Evolutionary conservation across 352 stramenopile genomes (phyloP).

Genomic region (Globisporangium acanthophoron): DNA sequence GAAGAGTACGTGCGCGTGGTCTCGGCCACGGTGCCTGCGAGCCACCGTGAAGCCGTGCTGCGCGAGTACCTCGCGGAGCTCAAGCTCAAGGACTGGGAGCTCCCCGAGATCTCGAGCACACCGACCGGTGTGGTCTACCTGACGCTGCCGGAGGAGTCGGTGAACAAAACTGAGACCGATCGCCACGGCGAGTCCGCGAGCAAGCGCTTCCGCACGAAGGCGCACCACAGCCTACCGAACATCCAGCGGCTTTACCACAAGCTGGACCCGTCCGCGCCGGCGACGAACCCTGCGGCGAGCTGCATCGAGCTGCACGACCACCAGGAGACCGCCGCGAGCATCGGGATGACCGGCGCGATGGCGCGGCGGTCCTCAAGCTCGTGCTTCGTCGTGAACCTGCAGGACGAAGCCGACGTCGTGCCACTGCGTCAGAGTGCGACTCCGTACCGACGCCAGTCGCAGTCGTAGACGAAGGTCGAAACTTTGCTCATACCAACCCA

Average conservation of each 20-base stretch:
- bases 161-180: conserved; percentile 2
- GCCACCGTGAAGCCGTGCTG: conserved; percentile 12
- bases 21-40: conserved; percentile 8
- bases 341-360: neutral
- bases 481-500: neutral
- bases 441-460: conserved; percentile 10
- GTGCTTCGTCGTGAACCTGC: conserved; percentile 4
- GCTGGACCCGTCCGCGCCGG: conserved; percentile 4
- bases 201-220: conserved; percentile 7
- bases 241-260: conserved; percentile 11
- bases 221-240: neutral
- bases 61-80: conserved; percentile 15
- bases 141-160: neutral
- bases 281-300: neutral
- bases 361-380: conserved; percentile 4
- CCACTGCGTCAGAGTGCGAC: conserved; percentile 1
- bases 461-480: neutral
- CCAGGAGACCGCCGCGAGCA: neutral
- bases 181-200: neutral
- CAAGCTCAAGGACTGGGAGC: conserved; percentile 11
- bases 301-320: conserved; percentile 7
- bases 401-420: conserved; percentile 6
- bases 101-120: neutral
- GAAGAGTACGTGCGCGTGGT: conserved; percentile 20
- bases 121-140: too few relatives aligned